A percentile compares a stretch with the other conserved stretches of the same genome.
phyloP scores from a whole-genome alignment of 148 eudicot species.

The Hydrangea macrophylla region DNA sequence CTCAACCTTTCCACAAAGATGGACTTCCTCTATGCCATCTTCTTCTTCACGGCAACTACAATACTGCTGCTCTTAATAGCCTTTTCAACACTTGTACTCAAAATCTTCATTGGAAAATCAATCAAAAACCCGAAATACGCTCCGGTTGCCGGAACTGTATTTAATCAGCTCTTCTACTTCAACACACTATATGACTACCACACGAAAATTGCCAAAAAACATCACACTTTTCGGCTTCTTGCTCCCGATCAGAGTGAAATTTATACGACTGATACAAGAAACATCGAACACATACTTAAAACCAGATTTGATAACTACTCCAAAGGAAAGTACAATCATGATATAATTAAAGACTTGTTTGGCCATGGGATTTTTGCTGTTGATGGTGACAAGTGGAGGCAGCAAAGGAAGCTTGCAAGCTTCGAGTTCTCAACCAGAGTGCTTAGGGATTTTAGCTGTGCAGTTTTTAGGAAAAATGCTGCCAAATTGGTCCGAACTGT shows the following conservation, averaged over 20 bases:
- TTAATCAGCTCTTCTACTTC: slow-evolving; percentile 49
- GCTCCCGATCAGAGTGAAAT: slow-evolving; percentile 49
- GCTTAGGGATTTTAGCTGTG: slow-evolving; percentile 68
- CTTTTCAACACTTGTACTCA: slow-evolving; percentile 23
- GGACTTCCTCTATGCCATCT: slow-evolving; percentile 38
- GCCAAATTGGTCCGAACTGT: slow-evolving; percentile 41
- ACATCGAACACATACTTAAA: slow-evolving; percentile 69
- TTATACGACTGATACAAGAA: slow-evolving; percentile 60
- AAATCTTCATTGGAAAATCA: slow-evolving; percentile 55
- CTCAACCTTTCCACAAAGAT: slow-evolving; percentile 20
- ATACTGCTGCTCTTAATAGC: slow-evolving; percentile 20
- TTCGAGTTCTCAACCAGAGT: slow-evolving; percentile 71
- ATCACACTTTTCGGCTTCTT: slow-evolving; percentile 57
- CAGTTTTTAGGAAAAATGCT: slow-evolving; percentile 54
- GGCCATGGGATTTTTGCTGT: slow-evolving; percentile 75
- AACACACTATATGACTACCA: slow-evolving; percentile 49
- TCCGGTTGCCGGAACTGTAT: slow-evolving; percentile 63
- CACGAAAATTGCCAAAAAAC: slow-evolving; percentile 39
- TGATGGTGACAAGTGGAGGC: slow-evolving; percentile 63
- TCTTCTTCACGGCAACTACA: slow-evolving; percentile 19
- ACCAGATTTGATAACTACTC: slow-evolving; percentile 54
- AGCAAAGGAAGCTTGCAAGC: slow-evolving; percentile 73
- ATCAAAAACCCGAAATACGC: slow-evolving; percentile 36
- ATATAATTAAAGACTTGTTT: slow-evolving; percentile 48
- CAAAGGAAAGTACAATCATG: slow-evolving; percentile 42